Evolutionary conservation across 208 protist species (phyloP).

Genomic region (Leishmania tarentolae): DNA sequence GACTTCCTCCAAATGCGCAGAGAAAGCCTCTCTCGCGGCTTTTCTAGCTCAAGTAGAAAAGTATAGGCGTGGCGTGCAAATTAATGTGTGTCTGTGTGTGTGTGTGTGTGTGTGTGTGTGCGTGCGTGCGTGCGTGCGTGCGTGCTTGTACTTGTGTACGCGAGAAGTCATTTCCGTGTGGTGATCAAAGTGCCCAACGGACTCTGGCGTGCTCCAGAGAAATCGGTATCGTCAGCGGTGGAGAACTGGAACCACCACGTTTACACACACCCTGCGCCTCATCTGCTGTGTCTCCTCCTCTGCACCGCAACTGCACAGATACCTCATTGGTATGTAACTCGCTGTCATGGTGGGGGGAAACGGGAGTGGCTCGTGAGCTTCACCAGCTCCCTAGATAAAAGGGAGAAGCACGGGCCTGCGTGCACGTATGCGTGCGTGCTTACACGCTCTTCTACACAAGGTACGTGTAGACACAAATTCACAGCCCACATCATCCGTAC

Average conservation of each 20-base stretch:
- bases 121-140: background rate
- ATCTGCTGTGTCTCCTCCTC: background rate
- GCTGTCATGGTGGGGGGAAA: background rate
- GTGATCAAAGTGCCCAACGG: background rate
- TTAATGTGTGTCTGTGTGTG: background rate
- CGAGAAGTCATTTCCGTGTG: background rate
- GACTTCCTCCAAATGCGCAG: background rate
- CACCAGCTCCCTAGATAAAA: too few relatives aligned
- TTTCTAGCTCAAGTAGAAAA: background rate
- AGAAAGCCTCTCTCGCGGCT: background rate
- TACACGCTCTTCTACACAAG: background rate
- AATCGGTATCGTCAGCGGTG: background rate
- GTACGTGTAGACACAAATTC: background rate
- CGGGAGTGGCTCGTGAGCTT: background rate
- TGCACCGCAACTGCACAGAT: background rate
- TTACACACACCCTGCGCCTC: background rate
- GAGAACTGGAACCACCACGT: background rate
- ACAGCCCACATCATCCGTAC: conserved; percentile 11
- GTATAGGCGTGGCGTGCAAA: background rate
- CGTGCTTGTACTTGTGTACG: background rate
- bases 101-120: background rate
- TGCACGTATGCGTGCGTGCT: background rate
- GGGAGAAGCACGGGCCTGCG: background rate
- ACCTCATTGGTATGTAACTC: background rate
- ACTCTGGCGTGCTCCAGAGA: background rate